These are phyloP conservation scores for Tulasnella sp. DNA, from an alignment of 768 basidiomycete species.

Conservation along the genomic window DNA sequence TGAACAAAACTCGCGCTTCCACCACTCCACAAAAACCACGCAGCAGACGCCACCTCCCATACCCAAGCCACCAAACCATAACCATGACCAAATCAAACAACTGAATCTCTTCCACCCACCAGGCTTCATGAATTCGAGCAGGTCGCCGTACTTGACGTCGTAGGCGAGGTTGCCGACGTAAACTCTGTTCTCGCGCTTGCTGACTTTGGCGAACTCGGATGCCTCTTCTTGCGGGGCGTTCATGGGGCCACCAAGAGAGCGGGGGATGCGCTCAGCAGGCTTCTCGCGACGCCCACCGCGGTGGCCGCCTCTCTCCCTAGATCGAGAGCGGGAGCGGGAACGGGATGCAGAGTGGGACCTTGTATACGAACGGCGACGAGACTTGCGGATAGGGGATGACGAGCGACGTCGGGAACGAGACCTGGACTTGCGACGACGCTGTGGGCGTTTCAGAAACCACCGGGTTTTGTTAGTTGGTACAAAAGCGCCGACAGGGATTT, in stretches of 20 bases:
- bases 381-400: slow-evolving; percentile 34
- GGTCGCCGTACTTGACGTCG: slow-evolving; percentile 96
- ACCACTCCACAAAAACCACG: background rate
- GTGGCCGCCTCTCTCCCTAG: slow-evolving; percentile 51
- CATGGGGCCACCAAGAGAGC: slow-evolving; percentile 83
- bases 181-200: slow-evolving; percentile 96
- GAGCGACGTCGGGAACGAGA: slow-evolving; percentile 43
- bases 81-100: slow-evolving; percentile 25
- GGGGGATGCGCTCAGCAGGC: slow-evolving; percentile 62
- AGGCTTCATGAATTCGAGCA: slow-evolving; percentile 99
- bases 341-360: slow-evolving; percentile 46
- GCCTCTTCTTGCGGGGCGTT: slow-evolving; percentile 92
- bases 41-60: slow-evolving; percentile 19
- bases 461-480: slow-evolving; percentile 37
- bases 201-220: slow-evolving; percentile 88
- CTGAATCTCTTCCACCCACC: slow-evolving; percentile 28
- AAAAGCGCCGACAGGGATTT: background rate
- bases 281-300: slow-evolving; percentile 22
- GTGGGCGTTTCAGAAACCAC: slow-evolving; percentile 54
- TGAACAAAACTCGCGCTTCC: background rate
- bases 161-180: slow-evolving; percentile 99
- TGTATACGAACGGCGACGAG: slow-evolving; percentile 27
- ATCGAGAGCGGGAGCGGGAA: slow-evolving; percentile 56
- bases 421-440: slow-evolving; percentile 51
- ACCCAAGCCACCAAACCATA: slow-evolving; percentile 7